Percentiles rank a stretch among this genome's conserved stretches.
phyloP scores from a whole-genome alignment of 352 stramenopile genomes.

The Phytopythium boreale region DNA sequence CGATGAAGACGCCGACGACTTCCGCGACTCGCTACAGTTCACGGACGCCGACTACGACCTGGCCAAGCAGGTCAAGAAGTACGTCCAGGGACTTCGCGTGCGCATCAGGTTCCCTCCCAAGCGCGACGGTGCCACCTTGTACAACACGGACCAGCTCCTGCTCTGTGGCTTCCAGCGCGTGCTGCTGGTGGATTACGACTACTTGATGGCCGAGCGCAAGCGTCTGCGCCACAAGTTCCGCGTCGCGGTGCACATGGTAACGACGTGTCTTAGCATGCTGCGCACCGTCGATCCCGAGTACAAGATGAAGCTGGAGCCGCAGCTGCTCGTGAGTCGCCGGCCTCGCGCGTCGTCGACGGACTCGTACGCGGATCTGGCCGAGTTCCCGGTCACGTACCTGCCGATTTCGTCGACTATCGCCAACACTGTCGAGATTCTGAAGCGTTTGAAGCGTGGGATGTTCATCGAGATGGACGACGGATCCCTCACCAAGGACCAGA shows the following conservation, averaged over 20 bases:
- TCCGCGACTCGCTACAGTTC: conserved; percentile 52
- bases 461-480: conserved; percentile 73
- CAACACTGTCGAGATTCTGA: conserved; percentile 55
- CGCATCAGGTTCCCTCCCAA: conserved; percentile 52
- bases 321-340: conserved; percentile 19
- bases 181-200: conserved; percentile 70
- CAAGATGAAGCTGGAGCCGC: conserved; percentile 25
- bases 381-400: conserved; percentile 69
- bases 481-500: conserved; percentile 75
- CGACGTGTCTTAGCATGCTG: conserved; percentile 44
- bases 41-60: conserved; percentile 77
- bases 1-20: conserved; percentile 31
- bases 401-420: conserved; percentile 49
- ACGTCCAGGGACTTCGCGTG: conserved; percentile 49
- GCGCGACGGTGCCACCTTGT: conserved; percentile 27
- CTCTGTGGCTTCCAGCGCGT: conserved; percentile 63
- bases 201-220: conserved; percentile 65
- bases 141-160: conserved; percentile 48
- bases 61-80: conserved; percentile 64
- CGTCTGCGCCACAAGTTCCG: conserved; percentile 62
- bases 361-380: conserved; percentile 41
- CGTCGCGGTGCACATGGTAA: conserved; percentile 51
- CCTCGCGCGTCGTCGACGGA: conserved; percentile 40
- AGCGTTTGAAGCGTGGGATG: conserved; percentile 46
- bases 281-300: conserved; percentile 54